Conservation (phyloP, 768 basidiomycete genomes). For the Pleurotus tuber-regium region DNA sequence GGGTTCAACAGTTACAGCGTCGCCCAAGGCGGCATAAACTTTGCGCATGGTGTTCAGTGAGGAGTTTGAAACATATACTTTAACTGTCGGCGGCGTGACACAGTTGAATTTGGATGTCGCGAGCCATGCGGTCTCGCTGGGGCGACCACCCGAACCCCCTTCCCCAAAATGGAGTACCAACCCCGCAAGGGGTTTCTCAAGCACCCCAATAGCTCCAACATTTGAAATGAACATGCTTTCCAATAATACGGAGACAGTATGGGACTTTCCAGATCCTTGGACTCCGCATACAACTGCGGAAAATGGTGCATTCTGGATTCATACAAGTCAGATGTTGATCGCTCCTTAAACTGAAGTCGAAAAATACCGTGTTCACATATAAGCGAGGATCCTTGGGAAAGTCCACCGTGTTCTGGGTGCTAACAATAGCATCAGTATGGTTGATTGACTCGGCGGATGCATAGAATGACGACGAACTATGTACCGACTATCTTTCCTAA, state of each 20-base stretch:
- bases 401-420: constrained; percentile 31
- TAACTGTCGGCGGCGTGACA: constrained; percentile 31
- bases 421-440: constrained; percentile 14
- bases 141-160: constrained; percentile 53
- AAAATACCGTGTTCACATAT: constrained; percentile 66
- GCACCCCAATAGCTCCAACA: constrained; percentile 44
- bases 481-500: constrained; percentile 47
- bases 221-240: constrained; percentile 68
- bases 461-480: constrained; percentile 30
- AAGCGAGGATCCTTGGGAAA: constrained; percentile 46
- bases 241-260: constrained; percentile 64
- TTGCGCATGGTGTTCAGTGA: constrained; percentile 59
- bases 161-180: constrained; percentile 72
- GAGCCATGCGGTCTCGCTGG: constrained; percentile 68
- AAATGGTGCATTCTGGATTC: constrained; percentile 67
- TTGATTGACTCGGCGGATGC: background rate
- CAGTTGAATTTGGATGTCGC: constrained; percentile 30
- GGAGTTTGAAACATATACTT: constrained; percentile 59
- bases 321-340: no score
- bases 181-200: constrained; percentile 55
- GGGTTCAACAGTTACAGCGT: constrained; percentile 48
- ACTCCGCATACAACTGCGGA: constrained; percentile 77
- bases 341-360: no score
- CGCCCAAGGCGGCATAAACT: constrained; percentile 53
- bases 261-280: constrained; percentile 74